Evolutionary conservation across 352 stramenopile genomes (phyloP).

Genomic region (Thraustochytrium sp.): DNA sequence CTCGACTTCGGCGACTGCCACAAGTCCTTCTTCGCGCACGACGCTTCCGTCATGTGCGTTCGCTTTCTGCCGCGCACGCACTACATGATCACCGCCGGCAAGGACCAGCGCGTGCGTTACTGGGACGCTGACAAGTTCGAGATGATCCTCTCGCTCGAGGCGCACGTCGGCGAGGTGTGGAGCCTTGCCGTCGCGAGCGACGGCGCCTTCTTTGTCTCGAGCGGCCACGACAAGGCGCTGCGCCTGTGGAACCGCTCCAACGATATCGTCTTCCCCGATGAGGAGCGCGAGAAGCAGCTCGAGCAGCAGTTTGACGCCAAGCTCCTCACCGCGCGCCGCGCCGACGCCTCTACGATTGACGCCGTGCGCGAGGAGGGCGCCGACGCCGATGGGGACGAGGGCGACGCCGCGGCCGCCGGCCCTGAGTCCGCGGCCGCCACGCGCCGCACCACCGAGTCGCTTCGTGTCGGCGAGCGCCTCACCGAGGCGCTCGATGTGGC

Average conservation of each 20-base stretch:
- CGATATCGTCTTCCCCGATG: slow-evolving; percentile 93
- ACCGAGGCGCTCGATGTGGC: slow-evolving; percentile 54
- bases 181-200: slow-evolving; percentile 77
- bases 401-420: neutral
- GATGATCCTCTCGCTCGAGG: slow-evolving; percentile 72
- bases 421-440: slow-evolving; percentile 38
- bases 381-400: neutral
- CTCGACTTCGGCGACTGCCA: slow-evolving; percentile 99
- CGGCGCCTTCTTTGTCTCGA: slow-evolving; percentile 88
- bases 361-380: slow-evolving; percentile 54
- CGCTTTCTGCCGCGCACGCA: slow-evolving; percentile 91
- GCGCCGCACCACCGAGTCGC: slow-evolving; percentile 44
- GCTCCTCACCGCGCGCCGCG: slow-evolving; percentile 72
- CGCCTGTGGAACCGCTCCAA: slow-evolving; percentile 94
- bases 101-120: slow-evolving; percentile 93
- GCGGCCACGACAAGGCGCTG: slow-evolving; percentile 91
- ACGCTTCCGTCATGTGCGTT: slow-evolving; percentile 94
- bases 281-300: slow-evolving; percentile 91
- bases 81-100: slow-evolving; percentile 94
- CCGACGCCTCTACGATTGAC: slow-evolving; percentile 57
- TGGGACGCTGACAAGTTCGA: slow-evolving; percentile 98
- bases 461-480: slow-evolving; percentile 54
- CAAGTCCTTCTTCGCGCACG: slow-evolving; percentile 95
- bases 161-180: slow-evolving; percentile 77
- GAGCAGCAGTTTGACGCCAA: slow-evolving; percentile 90